phyloP scores from a whole-genome alignment of 1,284 basidiomycete genomes.

The Ceratobasidium sp. region DNA sequence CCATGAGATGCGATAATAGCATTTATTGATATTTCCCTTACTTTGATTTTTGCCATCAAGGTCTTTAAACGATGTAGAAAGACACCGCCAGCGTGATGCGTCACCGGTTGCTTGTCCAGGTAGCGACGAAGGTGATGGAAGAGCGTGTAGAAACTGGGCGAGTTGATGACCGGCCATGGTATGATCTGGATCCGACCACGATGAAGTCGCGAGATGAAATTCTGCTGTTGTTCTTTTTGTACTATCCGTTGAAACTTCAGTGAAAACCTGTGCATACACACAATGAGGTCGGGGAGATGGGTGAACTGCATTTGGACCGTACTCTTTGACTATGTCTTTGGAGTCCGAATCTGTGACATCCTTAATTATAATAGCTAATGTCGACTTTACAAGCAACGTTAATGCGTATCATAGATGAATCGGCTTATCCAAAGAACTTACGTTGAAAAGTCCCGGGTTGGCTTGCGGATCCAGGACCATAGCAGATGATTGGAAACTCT shows the following conservation, averaged over 20 bases:
- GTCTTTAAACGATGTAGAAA: slow-evolving; percentile 72
- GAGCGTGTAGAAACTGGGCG: slow-evolving; percentile 68
- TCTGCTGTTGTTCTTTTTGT: slow-evolving; percentile 69
- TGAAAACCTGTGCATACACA: slow-evolving; percentile 60
- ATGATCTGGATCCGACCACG: slow-evolving; percentile 68
- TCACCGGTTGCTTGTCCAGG: slow-evolving; percentile 62
- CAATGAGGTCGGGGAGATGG: not conserved
- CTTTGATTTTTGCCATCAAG: slow-evolving; percentile 76
- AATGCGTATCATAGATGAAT: no score
- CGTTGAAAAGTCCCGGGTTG: slow-evolving; percentile 68
- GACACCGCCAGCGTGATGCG: slow-evolving; percentile 66
- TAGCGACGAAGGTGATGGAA: slow-evolving; percentile 64
- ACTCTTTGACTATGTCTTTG: slow-evolving; percentile 65
- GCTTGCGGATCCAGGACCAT: slow-evolving; percentile 69
- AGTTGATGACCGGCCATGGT: slow-evolving; percentile 76
- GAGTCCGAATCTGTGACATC: slow-evolving; percentile 73
- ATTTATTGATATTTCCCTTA: slow-evolving; percentile 48
- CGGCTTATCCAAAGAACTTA: not conserved
- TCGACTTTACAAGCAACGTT: slow-evolving; percentile 57
- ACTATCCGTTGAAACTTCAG: slow-evolving; percentile 71
- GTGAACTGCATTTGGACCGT: not conserved
- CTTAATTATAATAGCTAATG: slow-evolving; percentile 74
- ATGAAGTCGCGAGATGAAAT: slow-evolving; percentile 73
- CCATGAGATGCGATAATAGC: not conserved
- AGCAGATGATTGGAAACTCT: slow-evolving; percentile 74